These are phyloP conservation scores for Colletotrichum plurivorum DNA, from an alignment of 2,329 filamentous ascomycete species.

Conservation along the genomic window DNA sequence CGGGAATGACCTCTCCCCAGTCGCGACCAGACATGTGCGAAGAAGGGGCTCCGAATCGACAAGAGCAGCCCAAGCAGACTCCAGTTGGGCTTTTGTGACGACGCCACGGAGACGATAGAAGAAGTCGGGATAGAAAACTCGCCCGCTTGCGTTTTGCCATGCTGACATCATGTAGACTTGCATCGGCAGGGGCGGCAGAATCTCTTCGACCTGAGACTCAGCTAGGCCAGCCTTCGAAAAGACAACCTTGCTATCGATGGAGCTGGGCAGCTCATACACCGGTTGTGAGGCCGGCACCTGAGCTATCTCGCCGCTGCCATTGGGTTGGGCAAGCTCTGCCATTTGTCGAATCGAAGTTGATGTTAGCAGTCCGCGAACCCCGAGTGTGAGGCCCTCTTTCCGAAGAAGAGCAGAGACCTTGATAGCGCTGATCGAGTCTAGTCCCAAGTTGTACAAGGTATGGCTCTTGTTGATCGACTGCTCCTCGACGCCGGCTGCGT, in stretches of 20 bases:
- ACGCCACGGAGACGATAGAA: slow-evolving; percentile 65
- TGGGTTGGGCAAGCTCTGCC: slow-evolving; percentile 50
- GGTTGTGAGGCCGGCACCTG: not conserved
- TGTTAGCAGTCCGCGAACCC: slow-evolving; percentile 79
- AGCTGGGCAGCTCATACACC: not conserved
- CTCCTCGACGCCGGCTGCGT: slow-evolving; percentile 73
- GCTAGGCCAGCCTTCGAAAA: slow-evolving; percentile 58
- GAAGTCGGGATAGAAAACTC: slow-evolving; percentile 83
- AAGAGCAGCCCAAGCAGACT: slow-evolving; percentile 73
- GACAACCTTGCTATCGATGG: slow-evolving; percentile 56
- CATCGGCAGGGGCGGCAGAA: slow-evolving; percentile 81
- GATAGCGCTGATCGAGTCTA: slow-evolving; percentile 94
- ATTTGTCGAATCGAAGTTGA: slow-evolving; percentile 77
- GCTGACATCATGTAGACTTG: slow-evolving; percentile 85
- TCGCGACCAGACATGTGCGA: slow-evolving; percentile 75
- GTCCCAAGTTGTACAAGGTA: slow-evolving; percentile 85
- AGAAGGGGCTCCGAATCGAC: slow-evolving; percentile 73
- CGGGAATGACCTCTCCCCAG: slow-evolving; percentile 59
- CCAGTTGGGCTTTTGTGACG: slow-evolving; percentile 57
- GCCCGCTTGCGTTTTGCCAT: slow-evolving; percentile 78
- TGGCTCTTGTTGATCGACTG: slow-evolving; percentile 71
- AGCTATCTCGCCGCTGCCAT: not conserved
- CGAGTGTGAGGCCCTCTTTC: slow-evolving; percentile 72
- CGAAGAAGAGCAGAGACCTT: slow-evolving; percentile 82
- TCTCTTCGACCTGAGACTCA: slow-evolving; percentile 61